These are phyloP conservation scores for Cornus florida DNA, from an alignment of 148 eudicot species.

Conservation along the genomic window DNA sequence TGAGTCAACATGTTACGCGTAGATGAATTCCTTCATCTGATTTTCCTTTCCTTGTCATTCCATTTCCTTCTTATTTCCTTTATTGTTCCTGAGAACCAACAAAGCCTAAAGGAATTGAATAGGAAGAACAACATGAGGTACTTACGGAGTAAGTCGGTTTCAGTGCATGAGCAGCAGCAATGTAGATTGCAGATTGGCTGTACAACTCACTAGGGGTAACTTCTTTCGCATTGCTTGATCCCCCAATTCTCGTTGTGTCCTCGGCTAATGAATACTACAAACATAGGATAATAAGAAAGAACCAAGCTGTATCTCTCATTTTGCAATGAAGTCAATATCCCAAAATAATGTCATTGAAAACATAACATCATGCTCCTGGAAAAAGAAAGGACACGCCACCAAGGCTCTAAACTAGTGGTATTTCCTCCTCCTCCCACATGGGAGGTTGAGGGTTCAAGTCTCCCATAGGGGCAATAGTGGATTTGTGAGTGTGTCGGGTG, in stretches of 20 bases:
- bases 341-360: not conserved
- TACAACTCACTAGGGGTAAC: slow-evolving; percentile 75
- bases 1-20: not conserved
- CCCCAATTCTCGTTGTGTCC: slow-evolving; percentile 80
- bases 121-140: slow-evolving; percentile 7
- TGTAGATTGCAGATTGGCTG: slow-evolving; percentile 84
- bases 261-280: slow-evolving; percentile 97
- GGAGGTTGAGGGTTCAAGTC: too few relatives aligned
- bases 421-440: too few relatives aligned
- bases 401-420: too few relatives aligned
- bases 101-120: not conserved
- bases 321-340: slow-evolving; percentile 1
- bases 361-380: slow-evolving; percentile 1
- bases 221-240: slow-evolving; percentile 46
- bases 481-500: too few relatives aligned
- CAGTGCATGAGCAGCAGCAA: slow-evolving; percentile 95
- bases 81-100: not conserved
- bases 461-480: too few relatives aligned
- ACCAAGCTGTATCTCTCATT: slow-evolving; percentile 1
- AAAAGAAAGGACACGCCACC: not conserved
- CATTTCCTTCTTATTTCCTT: not conserved
- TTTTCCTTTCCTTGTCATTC: not conserved
- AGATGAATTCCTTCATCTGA: not conserved
- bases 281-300: slow-evolving; percentile 3
- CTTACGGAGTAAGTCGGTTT: slow-evolving; percentile 84